Percentiles rank a stretch among this genome's conserved stretches.
These are phyloP conservation scores for Claviceps pazoutovae DNA, from an alignment of 2,329 filamentous ascomycete species.

Conservation along the genomic window DNA sequence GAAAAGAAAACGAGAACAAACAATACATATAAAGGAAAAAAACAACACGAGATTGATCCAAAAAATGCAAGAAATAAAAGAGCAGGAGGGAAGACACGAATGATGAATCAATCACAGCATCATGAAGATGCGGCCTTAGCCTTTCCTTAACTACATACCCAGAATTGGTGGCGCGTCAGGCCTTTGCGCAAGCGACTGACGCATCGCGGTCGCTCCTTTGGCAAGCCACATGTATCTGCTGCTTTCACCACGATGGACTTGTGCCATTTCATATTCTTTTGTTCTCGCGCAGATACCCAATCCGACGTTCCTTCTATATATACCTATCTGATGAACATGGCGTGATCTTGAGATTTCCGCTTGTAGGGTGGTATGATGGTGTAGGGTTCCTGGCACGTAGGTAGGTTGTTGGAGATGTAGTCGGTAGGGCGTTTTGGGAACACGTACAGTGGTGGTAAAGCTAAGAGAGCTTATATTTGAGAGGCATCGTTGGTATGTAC, in stretches of 20 bases:
- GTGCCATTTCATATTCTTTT: not conserved
- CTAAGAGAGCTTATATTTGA: too few relatives aligned
- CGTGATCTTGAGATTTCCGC: too few relatives aligned
- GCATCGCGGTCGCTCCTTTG: not conserved
- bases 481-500: too few relatives aligned
- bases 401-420: too few relatives aligned
- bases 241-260: not conserved
- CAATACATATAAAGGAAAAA: not conserved
- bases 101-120: not conserved
- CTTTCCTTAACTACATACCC: not conserved
- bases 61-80: not conserved
- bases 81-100: not conserved
- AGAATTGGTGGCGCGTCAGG: not conserved
- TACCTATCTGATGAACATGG: too few relatives aligned
- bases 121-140: not conserved
- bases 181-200: not conserved
- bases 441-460: too few relatives aligned
- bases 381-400: too few relatives aligned
- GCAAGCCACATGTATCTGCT: not conserved
- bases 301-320: conserved; percentile 1
- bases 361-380: too few relatives aligned
- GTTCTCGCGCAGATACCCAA: conserved; percentile 4
- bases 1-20: not conserved
- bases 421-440: too few relatives aligned
- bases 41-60: not conserved